Evolutionary conservation across 1,284 basidiomycete genomes (phyloP).

Genomic region (Cystobasidium pallidum): DNA sequence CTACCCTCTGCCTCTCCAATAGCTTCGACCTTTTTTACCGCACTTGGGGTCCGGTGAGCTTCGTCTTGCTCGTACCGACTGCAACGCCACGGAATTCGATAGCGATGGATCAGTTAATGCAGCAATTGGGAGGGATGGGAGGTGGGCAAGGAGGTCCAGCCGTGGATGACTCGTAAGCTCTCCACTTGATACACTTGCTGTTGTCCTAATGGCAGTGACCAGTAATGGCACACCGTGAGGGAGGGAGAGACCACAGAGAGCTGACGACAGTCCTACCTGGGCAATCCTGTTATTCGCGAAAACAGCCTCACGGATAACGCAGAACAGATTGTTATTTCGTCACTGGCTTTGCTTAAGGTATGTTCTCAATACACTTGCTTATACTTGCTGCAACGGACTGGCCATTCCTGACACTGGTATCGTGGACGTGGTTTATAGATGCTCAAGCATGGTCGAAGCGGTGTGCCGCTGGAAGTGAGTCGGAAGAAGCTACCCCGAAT

Average conservation of each 20-base stretch:
- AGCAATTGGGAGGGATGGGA: slow-evolving; percentile 40
- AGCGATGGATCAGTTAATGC: slow-evolving; percentile 43
- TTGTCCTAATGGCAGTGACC: neutral
- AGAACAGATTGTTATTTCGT: slow-evolving; percentile 95
- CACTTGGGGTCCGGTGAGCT: no score
- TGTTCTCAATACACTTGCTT: no score
- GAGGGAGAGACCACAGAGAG: neutral
- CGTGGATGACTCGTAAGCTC: slow-evolving; percentile 37
- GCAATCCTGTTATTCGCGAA: slow-evolving; percentile 26
- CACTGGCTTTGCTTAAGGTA: slow-evolving; percentile 88
- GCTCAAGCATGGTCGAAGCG: slow-evolving; percentile 98
- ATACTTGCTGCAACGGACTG: no score
- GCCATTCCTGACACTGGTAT: slow-evolving; percentile 13
- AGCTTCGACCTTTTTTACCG: no score
- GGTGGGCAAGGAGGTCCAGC: slow-evolving; percentile 28
- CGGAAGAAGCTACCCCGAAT: neutral
- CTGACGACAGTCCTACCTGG: neutral
- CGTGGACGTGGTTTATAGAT: slow-evolving; percentile 65
- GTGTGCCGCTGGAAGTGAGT: slow-evolving; percentile 98
- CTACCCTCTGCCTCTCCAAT: no score
- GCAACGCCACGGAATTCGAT: neutral
- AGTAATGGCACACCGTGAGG: no score
- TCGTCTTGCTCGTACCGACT: neutral
- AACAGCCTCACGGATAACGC: slow-evolving; percentile 60
- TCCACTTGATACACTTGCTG: neutral